Evolutionary conservation across 352 stramenopile species (phyloP).

Genomic region (Phytophthora chlamydospora): DNA sequence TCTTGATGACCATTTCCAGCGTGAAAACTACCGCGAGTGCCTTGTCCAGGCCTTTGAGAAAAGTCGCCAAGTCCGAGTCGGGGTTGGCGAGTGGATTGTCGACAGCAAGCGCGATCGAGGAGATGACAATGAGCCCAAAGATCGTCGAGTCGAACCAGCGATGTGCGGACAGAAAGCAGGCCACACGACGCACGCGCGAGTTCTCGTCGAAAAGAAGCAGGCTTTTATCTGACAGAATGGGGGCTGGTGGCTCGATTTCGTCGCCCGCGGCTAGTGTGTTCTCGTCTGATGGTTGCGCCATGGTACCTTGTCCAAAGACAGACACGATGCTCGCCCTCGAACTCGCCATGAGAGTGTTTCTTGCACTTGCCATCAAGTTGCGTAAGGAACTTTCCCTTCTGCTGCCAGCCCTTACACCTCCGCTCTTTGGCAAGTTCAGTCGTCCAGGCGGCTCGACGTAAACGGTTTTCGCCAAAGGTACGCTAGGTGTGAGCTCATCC

Average conservation of each 20-base stretch:
- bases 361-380: constrained; percentile 14
- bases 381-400: constrained; percentile 8
- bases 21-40: constrained; percentile 83
- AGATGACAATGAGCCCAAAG: constrained; percentile 83
- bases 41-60: constrained; percentile 75
- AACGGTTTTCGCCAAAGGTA: constrained; percentile 30
- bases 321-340: constrained; percentile 23
- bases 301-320: constrained; percentile 13
- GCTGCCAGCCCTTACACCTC: not conserved
- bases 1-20: constrained; percentile 91
- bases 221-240: constrained; percentile 14
- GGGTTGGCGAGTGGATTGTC: constrained; percentile 86
- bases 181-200: constrained; percentile 44
- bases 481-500: constrained; percentile 32
- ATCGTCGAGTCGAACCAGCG: constrained; percentile 83
- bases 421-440: not conserved
- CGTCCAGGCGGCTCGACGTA: constrained; percentile 23
- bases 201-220: constrained; percentile 62
- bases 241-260: not conserved
- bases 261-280: not conserved
- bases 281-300: constrained; percentile 1
- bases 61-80: constrained; percentile 36
- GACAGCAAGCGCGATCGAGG: constrained; percentile 83
- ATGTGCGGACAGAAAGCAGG: constrained; percentile 64
- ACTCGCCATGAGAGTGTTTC: constrained; percentile 22